Evolutionary conservation across 805 yeast species (phyloP).

Genomic region (Danielia reshetovae): DNA sequence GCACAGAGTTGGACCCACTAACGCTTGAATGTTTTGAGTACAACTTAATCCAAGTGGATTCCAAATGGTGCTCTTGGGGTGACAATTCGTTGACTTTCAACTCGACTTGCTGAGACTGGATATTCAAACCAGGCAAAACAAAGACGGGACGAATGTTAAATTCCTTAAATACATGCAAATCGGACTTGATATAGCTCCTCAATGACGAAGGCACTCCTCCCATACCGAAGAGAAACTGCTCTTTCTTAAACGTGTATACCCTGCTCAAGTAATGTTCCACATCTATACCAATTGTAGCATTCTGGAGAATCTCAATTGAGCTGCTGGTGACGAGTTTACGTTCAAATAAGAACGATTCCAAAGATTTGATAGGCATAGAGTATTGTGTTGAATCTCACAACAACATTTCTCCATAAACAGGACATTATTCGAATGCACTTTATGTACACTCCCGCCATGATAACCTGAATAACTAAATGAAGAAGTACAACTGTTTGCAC

Average conservation of each 20-base stretch:
- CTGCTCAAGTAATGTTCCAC: conserved; percentile 73
- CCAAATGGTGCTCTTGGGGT: conserved; percentile 37
- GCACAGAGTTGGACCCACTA: conserved; percentile 17
- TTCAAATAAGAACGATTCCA: conserved; percentile 68
- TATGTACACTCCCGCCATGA: too few species aligned
- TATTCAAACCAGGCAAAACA: conserved; percentile 67
- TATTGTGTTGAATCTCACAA: too few species aligned
- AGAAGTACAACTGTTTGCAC: too few species aligned
- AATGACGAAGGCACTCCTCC: conserved; percentile 78
- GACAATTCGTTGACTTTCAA: conserved; percentile 34
- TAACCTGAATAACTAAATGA: too few species aligned
- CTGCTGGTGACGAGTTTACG: conserved; percentile 55
- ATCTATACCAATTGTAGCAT: conserved; percentile 77
- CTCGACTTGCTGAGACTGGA: conserved; percentile 30
- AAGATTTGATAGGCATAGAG: conserved; percentile 45
- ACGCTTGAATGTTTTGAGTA: conserved; percentile 22
- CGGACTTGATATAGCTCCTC: conserved; percentile 52
- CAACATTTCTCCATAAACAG: too few species aligned
- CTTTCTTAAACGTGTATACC: conserved; percentile 58
- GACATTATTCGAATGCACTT: too few species aligned
- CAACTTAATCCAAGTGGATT: conserved; percentile 37
- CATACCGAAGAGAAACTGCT: conserved; percentile 66
- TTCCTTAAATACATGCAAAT: conserved; percentile 56
- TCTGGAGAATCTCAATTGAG: conserved; percentile 61
- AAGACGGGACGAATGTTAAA: conserved; percentile 73